phyloP scores from a whole-genome alignment of 2,329 filamentous ascomycete genomes.

The Fusarium sarcochroum region DNA sequence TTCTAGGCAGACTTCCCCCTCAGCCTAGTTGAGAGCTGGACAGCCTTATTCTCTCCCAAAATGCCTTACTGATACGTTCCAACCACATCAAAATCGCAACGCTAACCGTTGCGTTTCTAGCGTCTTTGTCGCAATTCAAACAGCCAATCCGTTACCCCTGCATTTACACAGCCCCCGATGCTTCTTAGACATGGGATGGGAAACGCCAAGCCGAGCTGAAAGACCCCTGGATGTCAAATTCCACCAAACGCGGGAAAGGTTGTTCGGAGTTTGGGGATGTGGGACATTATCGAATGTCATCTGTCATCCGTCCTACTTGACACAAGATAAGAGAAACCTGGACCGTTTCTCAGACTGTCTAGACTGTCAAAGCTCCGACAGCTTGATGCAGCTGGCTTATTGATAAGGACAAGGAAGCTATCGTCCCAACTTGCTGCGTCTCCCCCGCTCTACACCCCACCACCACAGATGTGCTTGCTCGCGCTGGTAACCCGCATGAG shows the following conservation, averaged over 20 bases:
- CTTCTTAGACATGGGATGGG: slow-evolving; percentile 17
- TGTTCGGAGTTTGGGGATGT: slow-evolving; percentile 1
- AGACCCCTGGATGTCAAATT: slow-evolving; percentile 8
- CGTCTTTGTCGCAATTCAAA: slow-evolving; percentile 18
- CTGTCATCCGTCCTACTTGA: background rate
- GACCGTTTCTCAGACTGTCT: background rate
- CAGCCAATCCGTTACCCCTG: slow-evolving; percentile 39
- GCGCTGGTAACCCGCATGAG: slow-evolving; percentile 27
- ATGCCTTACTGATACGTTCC: slow-evolving; percentile 40
- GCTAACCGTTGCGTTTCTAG: slow-evolving; percentile 36
- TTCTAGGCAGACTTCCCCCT: slow-evolving; percentile 36
- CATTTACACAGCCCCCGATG: slow-evolving; percentile 41
- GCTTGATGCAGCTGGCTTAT: background rate
- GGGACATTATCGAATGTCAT: slow-evolving; percentile 16
- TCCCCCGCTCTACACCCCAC: slow-evolving; percentile 11
- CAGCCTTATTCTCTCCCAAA: slow-evolving; percentile 36
- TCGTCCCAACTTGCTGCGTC: slow-evolving; percentile 1
- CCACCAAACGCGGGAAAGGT: slow-evolving; percentile 20
- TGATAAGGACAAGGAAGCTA: slow-evolving; percentile 8
- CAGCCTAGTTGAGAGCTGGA: slow-evolving; percentile 8
- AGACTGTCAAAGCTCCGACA: background rate
- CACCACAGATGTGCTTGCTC: slow-evolving; percentile 9
- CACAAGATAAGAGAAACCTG: background rate
- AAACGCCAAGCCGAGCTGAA: slow-evolving; percentile 45
- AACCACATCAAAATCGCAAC: slow-evolving; percentile 11